These are phyloP conservation scores for Termitomyces sp. DNA, from an alignment of 768 basidiomycete species.

Conservation along the genomic window DNA sequence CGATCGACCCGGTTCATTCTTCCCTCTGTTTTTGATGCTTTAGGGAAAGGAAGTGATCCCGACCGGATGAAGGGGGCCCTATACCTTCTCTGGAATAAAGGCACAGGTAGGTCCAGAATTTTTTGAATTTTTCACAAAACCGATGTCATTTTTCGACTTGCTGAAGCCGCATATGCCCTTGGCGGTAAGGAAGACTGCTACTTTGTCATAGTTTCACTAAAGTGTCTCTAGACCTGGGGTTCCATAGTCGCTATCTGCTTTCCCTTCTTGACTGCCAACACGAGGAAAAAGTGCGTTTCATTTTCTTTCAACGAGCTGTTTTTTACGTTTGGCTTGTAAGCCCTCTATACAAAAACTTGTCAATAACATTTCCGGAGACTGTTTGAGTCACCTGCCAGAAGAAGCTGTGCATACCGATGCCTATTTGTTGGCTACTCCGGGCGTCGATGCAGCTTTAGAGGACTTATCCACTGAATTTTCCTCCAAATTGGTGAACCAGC, in stretches of 20 bases:
- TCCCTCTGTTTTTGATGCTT: conserved; percentile 53
- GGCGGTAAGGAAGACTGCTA: conserved; percentile 38
- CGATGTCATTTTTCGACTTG: conserved; percentile 5
- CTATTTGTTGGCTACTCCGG: conserved; percentile 43
- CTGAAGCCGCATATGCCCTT: conserved; percentile 60
- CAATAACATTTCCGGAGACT: conserved; percentile 56
- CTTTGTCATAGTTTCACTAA: neutral
- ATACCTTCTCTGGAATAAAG: conserved; percentile 73
- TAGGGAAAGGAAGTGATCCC: conserved; percentile 73
- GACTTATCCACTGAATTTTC: conserved; percentile 50
- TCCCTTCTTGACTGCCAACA: conserved; percentile 72
- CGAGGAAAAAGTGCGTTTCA: conserved; percentile 66
- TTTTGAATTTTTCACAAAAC: conserved; percentile 1
- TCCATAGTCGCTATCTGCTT: conserved; percentile 52
- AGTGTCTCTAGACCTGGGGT: conserved; percentile 41
- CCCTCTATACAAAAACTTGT: conserved; percentile 75
- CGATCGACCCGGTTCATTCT: conserved; percentile 65
- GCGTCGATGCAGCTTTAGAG: conserved; percentile 40
- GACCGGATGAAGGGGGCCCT: conserved; percentile 95
- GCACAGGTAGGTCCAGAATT: conserved; percentile 40
- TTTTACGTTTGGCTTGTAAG: conserved; percentile 25
- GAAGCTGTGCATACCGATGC: conserved; percentile 61
- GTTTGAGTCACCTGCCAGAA: conserved; percentile 52
- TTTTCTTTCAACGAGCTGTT: neutral
- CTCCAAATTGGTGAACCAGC: conserved; percentile 30